A percentile compares a stretch with the other conserved stretches of the same genome.
These are phyloP conservation scores for Aspergillus carlsbadensis DNA, from an alignment of 495 filamentous ascomycete species.

Conservation along the genomic window DNA sequence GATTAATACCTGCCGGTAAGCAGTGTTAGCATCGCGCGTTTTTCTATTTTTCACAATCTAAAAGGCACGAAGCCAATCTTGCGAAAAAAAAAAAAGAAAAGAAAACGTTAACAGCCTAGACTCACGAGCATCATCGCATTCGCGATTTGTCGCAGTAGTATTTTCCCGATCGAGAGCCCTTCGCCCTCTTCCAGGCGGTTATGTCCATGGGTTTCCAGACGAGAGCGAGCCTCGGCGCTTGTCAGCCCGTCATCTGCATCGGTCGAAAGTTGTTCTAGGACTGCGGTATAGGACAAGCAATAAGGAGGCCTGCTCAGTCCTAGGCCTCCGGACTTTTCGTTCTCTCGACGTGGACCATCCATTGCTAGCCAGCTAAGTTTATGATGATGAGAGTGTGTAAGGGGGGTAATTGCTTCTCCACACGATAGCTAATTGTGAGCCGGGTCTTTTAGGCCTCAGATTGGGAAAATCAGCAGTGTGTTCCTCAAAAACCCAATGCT, in stretches of 20 bases:
- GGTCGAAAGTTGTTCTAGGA: conserved; percentile 58
- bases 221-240: conserved; percentile 49
- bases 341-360: too few species aligned
- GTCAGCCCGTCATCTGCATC: conserved; percentile 62
- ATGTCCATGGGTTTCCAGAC: conserved; percentile 55
- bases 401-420: too few species aligned
- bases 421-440: too few species aligned
- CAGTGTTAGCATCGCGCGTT: background rate
- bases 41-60: background rate
- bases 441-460: too few species aligned
- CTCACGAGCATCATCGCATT: conserved; percentile 70
- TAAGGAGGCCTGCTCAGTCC: conserved; percentile 65
- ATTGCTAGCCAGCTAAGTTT: too few species aligned
- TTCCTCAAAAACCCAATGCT: too few species aligned
- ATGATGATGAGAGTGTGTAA: too few species aligned
- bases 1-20: conserved; percentile 53
- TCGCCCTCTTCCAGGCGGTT: conserved; percentile 61
- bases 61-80: too few species aligned
- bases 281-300: conserved; percentile 52
- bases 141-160: conserved; percentile 60
- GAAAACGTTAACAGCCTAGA: too few species aligned
- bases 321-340: too few species aligned
- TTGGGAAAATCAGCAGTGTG: too few species aligned
- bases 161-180: conserved; percentile 56
- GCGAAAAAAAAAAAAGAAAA: conserved; percentile 13